Evolutionary conservation across 257 asterid genomes (phyloP).

Genomic region (Handroanthus guayacan): DNA sequence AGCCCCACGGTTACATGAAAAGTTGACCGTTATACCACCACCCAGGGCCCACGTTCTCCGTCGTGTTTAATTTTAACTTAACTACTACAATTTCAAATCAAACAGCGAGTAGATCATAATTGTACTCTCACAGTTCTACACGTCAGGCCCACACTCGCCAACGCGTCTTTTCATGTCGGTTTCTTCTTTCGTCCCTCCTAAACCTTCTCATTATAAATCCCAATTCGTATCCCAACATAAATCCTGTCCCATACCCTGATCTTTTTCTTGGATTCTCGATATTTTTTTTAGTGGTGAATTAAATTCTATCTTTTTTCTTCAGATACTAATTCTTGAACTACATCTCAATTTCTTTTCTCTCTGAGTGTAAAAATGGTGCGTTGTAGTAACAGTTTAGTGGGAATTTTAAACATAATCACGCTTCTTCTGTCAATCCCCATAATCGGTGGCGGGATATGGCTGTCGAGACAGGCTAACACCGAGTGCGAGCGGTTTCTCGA

Average conservation of each 20-base stretch:
- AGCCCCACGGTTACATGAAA: slow-evolving; percentile 1
- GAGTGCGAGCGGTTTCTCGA: slow-evolving; percentile 87
- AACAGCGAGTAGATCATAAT: slow-evolving; percentile 20
- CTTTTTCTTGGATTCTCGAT: not conserved
- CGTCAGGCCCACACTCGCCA: slow-evolving; percentile 33
- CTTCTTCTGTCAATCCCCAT: slow-evolving; percentile 79
- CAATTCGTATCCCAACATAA: slow-evolving; percentile 4
- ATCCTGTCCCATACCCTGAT: not conserved
- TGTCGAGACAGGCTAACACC: slow-evolving; percentile 68
- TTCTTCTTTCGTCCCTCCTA: not conserved
- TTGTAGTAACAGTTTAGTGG: slow-evolving; percentile 76
- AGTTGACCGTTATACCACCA: slow-evolving; percentile 31
- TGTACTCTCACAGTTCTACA: slow-evolving; percentile 10
- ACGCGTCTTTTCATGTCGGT: slow-evolving; percentile 42
- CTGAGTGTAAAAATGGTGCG: slow-evolving; percentile 55
- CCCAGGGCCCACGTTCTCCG: not conserved
- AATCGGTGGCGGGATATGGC: slow-evolving; percentile 84
- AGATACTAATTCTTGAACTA: not conserved
- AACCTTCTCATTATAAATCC: slow-evolving; percentile 21
- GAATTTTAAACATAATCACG: slow-evolving; percentile 67
- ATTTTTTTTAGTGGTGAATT: not conserved
- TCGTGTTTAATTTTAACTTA: not conserved
- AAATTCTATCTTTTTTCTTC: not conserved
- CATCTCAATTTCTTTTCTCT: not conserved
- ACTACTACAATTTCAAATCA: not conserved